Evolutionary conservation across 2,329 filamentous ascomycete genomes (phyloP), one percentile per base, ranked within the genome.

Genomic region (Verticillium nubilum): DNA sequence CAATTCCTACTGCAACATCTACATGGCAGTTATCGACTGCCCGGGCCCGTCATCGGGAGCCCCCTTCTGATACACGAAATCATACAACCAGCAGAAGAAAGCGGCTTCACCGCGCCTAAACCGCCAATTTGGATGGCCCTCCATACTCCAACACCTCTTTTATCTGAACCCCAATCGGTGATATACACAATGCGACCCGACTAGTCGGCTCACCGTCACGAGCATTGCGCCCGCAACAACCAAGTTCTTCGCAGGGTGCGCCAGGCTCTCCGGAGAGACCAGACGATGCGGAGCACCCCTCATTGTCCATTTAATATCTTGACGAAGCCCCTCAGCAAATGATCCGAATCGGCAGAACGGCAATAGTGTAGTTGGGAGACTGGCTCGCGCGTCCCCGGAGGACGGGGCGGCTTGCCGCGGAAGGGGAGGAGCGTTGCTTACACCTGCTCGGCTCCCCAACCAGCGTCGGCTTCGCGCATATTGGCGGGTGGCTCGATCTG

Each of bases 361-460:
- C n/a, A 50, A 61, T 55, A 12, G 55, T 74, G 35, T 77, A 91
- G 90, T 81, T 92, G 86, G 69, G 95, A 91, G 62, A 93, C 85
- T 73, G 90, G 88, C 77, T 95, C 90, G 74, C 95, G 91, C 60
- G 95, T 80, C 72, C 95, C 91, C 1, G 91, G 94, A 60, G 95
- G 80, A 63, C 88, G 81, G 70, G 95, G 91, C 29, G 83, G 83
- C 86, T 91, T 92, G 6, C 64, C 73, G 63, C 35, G 54, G 31
- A 19, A 53, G 27, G 52, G 52, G 52, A 53, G 42, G 56, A 52
- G 56, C 37, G 56, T 57, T 57, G 27, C 60, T 72, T 86, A 90
- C 67, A 91, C 87, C 78, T 90, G 86, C 79, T 91, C 89, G 63
- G 88, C 87, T 59, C 88, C 89, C 88, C 89, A 92, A 68, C 87